Conservation (phyloP, 2,329 filamentous ascomycete genomes). For the Cordyceps cateniannulata region DNA sequence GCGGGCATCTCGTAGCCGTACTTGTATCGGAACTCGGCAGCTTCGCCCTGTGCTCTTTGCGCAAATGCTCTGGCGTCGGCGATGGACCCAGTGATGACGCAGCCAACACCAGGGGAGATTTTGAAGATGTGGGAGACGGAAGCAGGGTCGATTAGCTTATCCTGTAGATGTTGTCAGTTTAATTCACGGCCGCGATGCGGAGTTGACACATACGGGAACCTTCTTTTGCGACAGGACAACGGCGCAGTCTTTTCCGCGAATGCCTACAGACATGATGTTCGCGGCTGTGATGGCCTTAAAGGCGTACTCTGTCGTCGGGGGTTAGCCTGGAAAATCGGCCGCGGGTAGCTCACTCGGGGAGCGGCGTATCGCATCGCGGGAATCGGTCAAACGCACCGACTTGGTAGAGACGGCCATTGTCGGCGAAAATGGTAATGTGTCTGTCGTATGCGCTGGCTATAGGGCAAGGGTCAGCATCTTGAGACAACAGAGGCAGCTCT, state of each 20-base stretch:
- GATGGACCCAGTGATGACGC: slow-evolving; percentile 98
- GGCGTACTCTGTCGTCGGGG: slow-evolving; percentile 78
- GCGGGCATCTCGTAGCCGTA: slow-evolving; percentile 99
- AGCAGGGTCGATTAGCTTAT: slow-evolving; percentile 96
- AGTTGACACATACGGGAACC: slow-evolving; percentile 69
- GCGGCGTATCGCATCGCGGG: slow-evolving; percentile 3
- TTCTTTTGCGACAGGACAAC: slow-evolving; percentile 99
- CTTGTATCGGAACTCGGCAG: slow-evolving; percentile 97
- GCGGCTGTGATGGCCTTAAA: slow-evolving; percentile 99
- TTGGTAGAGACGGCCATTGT: slow-evolving; percentile 98
- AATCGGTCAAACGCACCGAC: slow-evolving; percentile 65
- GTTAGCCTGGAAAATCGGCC: slow-evolving; percentile 10
- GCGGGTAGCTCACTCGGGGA: slow-evolving; percentile 10
- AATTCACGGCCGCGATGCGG: neutral
- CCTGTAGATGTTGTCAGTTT: slow-evolving; percentile 46
- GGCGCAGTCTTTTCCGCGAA: slow-evolving; percentile 93
- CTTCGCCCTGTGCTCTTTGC: slow-evolving; percentile 87
- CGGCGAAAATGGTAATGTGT: slow-evolving; percentile 99
- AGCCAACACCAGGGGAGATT: slow-evolving; percentile 91
- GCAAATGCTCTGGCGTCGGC: slow-evolving; percentile 93
- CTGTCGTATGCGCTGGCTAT: slow-evolving; percentile 78
- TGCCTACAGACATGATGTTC: slow-evolving; percentile 96
- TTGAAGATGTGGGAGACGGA: slow-evolving; percentile 98
- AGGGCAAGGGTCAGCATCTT: slow-evolving; percentile 17
- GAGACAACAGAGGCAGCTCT: slow-evolving; percentile 22